Evolutionary conservation across 164 flowering plant species (phyloP), one percentile per base, ranked within the genome.

Genomic region (Umbellularia californica): DNA sequence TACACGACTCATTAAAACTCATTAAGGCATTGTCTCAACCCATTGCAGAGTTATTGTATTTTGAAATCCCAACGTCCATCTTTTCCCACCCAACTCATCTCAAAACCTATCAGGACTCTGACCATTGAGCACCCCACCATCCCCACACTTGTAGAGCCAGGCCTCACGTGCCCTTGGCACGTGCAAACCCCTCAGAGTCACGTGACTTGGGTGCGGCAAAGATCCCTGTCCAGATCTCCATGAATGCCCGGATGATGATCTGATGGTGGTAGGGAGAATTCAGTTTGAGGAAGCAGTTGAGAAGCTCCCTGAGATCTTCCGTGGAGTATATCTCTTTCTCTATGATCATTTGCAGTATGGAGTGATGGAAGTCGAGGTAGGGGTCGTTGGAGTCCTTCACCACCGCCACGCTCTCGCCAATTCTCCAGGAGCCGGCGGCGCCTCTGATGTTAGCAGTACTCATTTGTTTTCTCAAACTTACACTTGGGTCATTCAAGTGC

Each of bases 321-420:
- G 77, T 76, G 0, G 83, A 60, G 82, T 84, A 87, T 33, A 91
- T 88, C 76, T 87, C 77, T 20, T 84, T 87, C 84, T 88, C 93
- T 20, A 84, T 14, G 5, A 91, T 86, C 96, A 91, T 91, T 70
- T 89, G 91, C 24, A 88, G 77, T 92, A 91, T 91, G 3, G 93
- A 89, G 52, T 73, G 79, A 41, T 86, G 83, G 79, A 89, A 91
- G 76, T 91, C 96, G 2, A 78, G 68, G 62, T 86, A 91, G 0
- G 93, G 96, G 79, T 91, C 90, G 58, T 79, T 71, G 22, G 96
- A 87, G 6, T 83, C 87, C 77, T 88, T 89, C 79, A 79, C 90
- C 55, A 88, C 88, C 5, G 93, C 92, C 6, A 89, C 75, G 80
- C 90, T 88, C 47, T 80, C 84, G 51, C 76, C 72, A 66, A 88